Base-by-base conservation (phyloP, 768 basidiomycete genomes). In the Boletus patriciae region DNA sequence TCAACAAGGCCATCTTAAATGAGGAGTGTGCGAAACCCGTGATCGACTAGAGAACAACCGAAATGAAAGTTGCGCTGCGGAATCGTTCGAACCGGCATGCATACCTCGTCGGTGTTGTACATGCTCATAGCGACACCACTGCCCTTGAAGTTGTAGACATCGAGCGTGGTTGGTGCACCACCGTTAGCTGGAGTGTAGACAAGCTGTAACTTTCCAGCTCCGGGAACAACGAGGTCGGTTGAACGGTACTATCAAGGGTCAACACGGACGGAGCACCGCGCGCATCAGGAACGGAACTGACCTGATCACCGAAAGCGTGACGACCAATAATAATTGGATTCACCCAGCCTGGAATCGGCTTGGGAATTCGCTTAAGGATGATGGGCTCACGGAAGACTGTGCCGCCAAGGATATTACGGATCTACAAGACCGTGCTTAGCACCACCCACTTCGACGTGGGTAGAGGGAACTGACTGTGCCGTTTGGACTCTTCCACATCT, bases 381-480 rank as follows among this genome's bases (percentile, higher is more conserved):
- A 99, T 98, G 63, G 97, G 97, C 74, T 97, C 97, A 61, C 97
- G 88, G 86, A 98, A 98, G 51, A 99, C 95, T 19, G 97, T 98
- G 41, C 97, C 97, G 33, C 94, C 94, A 48, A 98, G 86, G 68
- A 98, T 97, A 72, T 99, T 99, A 60, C 96, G 90, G 74, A 98
- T 98, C 86, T 91, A 57, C 53, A 31, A 16, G 31, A 47, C 37
- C n/a, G 13, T 16, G 21, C 48, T 55, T 21, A 45, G 59, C 37
- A 48, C 33, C 46, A 29, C 44, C 29, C 12, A 5, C 31, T 23
- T 21, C 0, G 44, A 50, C 44, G 57, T 46, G 45, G 53, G 47
- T 16, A 40, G 41, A 50, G 52, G 21, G 41, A 27, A 75, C 87
- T 51, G 58, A 92, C 89, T 2, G 95, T 96, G 64, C 94, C 95